These are phyloP conservation scores for Helotiales sp. DNA, from an alignment of 2,329 filamentous ascomycete species.

Conservation along the genomic window DNA sequence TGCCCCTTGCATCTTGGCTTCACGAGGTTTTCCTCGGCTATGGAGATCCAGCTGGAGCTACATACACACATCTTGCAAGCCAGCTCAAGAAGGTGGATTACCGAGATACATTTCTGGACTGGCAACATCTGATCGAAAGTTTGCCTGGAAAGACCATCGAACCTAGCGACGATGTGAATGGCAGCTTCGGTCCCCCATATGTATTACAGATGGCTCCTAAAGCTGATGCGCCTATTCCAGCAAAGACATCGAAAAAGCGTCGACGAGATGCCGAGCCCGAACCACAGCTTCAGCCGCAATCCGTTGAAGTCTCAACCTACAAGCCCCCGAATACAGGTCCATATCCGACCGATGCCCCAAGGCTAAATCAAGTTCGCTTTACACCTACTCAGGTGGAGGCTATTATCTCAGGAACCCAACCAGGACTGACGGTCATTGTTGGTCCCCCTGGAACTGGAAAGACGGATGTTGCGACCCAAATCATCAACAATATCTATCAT, in stretches of 20 bases:
- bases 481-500: conserved; percentile 98
- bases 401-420: conserved; percentile 91
- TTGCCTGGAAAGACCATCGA: conserved; percentile 87
- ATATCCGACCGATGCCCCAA: conserved; percentile 83
- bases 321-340: conserved; percentile 87
- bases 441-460: conserved; percentile 97
- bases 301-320: conserved; percentile 86
- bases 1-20: conserved; percentile 87
- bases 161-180: conserved; percentile 70
- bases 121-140: conserved; percentile 90
- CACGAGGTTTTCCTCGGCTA: conserved; percentile 98
- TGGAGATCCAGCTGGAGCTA: conserved; percentile 87
- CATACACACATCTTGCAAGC: conserved; percentile 81
- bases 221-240: conserved; percentile 53
- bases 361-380: conserved; percentile 82
- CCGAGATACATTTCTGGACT: conserved; percentile 92
- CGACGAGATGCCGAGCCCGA: conserved; percentile 76
- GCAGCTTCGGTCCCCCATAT: conserved; percentile 86
- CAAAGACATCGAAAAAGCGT: conserved; percentile 81
- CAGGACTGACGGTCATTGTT: conserved; percentile 90
- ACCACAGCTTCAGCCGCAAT: conserved; percentile 66
- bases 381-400: conserved; percentile 91
- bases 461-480: conserved; percentile 98
- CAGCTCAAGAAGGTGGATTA: conserved; percentile 82
- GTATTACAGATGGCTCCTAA: conserved; percentile 72